phyloP scores from a whole-genome alignment of 306 rosid genomes.

The Glycine soja region DNA sequence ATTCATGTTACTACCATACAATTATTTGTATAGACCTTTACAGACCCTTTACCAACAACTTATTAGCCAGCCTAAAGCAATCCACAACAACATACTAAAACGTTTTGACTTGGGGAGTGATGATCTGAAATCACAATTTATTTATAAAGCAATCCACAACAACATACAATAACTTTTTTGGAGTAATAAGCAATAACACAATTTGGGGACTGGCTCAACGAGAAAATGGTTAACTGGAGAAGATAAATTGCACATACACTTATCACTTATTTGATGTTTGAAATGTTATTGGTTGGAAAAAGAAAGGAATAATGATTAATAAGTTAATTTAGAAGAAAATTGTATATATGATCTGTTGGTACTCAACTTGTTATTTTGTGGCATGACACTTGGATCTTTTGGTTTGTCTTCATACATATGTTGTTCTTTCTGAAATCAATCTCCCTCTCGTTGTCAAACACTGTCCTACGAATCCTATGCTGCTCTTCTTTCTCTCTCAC shows the following conservation, averaged over 20 bases:
- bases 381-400: constrained; percentile 52
- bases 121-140: too few species aligned
- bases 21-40: constrained; percentile 18
- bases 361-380: constrained; percentile 12
- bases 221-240: too few species aligned
- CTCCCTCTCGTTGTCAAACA: constrained; percentile 43
- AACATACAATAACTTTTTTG: too few species aligned
- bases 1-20: constrained; percentile 10
- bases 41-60: neutral
- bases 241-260: neutral
- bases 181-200: too few species aligned
- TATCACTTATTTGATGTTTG: neutral
- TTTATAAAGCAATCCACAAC: too few species aligned
- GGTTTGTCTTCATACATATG: constrained; percentile 48
- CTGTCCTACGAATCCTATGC: constrained; percentile 53
- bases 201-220: too few species aligned
- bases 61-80: neutral
- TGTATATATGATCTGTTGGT: neutral
- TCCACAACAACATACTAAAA: too few species aligned
- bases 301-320: neutral
- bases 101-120: too few species aligned
- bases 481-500: constrained; percentile 34
- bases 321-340: neutral
- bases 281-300: neutral
- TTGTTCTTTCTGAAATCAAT: constrained; percentile 38